Evolutionary conservation across 805 yeast species (phyloP), one percentile per base, ranked within the genome.

Genomic region (Saccharomycopsis javanensis): DNA sequence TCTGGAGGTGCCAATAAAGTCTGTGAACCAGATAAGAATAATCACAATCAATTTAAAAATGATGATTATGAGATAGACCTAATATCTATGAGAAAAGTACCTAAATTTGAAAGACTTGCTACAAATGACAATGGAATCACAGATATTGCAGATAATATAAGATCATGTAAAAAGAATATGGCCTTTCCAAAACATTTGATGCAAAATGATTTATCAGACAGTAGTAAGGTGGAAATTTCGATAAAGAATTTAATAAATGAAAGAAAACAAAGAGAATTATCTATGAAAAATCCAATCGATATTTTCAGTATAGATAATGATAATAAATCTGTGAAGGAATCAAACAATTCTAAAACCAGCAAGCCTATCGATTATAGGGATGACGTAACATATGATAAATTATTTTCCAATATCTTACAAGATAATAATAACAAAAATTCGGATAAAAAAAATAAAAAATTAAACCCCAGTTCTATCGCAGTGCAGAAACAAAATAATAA

Each of bases 21-120:
- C 23, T 7, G 27, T 15, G 25, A 42, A 13, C 15, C 28, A 20
- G 28, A 20, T 42, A 42, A 42, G 48, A 7, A n/a, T n/a, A n/a
- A n/a, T n/a, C 48, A 42, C 23, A 23, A 16, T 23, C 28, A 8
- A 8, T 7, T 7, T n/a, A 42, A 20, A 37, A 28, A 35, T 28
- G 55, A 53, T 28, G 55, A 53, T 16, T 53, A 53, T 25, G 55
- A 53, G 31, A 11, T 53, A 16, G 55, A 53, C n/a, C 20, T 53
- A 42, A 53, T 53, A 37, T 34, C 55, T 10, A 35, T 53, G 48
- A 53, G 33, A 16, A 37, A 42, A 8, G 18, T 25, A 13, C 28
- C 55, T 18, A 53, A 37, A 42, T 34, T 34, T 13, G 37, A 6
- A 31, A 42, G 25, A 20, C 15, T 15, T 7, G 5, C 11, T 5